Conservation (phyloP, 352 stramenopile species). For the Pythium monospermum region DNA sequence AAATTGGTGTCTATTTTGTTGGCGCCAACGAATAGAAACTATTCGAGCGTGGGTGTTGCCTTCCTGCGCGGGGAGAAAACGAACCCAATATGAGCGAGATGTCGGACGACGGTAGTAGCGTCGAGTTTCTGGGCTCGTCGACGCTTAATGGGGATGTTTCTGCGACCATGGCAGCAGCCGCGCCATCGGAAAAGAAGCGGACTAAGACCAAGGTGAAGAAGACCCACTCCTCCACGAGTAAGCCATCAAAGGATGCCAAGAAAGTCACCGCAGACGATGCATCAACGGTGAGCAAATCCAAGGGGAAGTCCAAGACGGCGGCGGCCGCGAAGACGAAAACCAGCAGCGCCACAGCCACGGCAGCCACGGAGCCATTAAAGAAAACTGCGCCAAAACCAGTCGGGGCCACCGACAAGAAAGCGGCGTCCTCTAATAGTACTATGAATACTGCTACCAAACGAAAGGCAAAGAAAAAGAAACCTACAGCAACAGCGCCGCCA, state of each 20-base stretch:
- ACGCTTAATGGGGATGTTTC: not conserved
- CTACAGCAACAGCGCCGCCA: not conserved
- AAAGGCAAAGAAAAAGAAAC: slow-evolving; percentile 4
- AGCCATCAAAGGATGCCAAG: slow-evolving; percentile 1
- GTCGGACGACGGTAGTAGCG: slow-evolving; percentile 19
- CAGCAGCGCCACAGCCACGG: not conserved
- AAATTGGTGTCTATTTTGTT: too few relatives aligned
- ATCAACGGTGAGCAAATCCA: slow-evolving; percentile 5
- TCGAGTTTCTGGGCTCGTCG: slow-evolving; percentile 20
- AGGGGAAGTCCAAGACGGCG: slow-evolving; percentile 9
- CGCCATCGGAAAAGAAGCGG: slow-evolving; percentile 15
- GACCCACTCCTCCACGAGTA: not conserved
- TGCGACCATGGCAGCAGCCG: not conserved
- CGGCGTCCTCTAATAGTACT: slow-evolving; percentile 2
- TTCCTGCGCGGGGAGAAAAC: not conserved
- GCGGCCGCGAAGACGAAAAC: slow-evolving; percentile 24
- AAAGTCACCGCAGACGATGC: not conserved
- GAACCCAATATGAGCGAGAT: slow-evolving; percentile 19
- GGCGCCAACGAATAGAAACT: not conserved
- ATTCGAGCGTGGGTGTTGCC: too few relatives aligned
- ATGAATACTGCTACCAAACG: not conserved
- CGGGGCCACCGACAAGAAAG: too few relatives aligned
- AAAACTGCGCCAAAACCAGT: too few relatives aligned
- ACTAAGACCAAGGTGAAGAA: slow-evolving; percentile 21
- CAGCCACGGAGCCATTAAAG: too few relatives aligned